Evolutionary conservation across 2,329 filamentous ascomycete species (phyloP).

Genomic region (Coniosporium tulheliwenetii): DNA sequence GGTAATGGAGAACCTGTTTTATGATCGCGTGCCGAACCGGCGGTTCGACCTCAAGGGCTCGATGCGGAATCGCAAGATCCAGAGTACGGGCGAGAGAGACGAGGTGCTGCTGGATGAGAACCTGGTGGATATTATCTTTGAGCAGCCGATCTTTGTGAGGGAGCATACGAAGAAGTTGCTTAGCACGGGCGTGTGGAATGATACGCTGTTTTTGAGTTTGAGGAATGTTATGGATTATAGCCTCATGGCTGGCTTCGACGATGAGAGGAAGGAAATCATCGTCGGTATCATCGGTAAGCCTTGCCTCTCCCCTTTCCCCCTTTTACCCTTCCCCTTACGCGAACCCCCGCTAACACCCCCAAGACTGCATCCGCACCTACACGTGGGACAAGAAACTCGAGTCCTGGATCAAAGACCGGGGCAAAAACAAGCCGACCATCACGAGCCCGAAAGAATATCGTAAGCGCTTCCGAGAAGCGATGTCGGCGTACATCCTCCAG

Average conservation of each 20-base stretch:
- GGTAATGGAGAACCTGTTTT: constrained; percentile 96
- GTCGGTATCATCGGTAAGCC: constrained; percentile 69
- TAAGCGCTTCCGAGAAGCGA: constrained; percentile 85
- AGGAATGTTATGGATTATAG: constrained; percentile 99
- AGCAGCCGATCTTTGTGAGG: constrained; percentile 84
- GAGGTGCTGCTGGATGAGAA: constrained; percentile 96
- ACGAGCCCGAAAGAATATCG: constrained; percentile 98
- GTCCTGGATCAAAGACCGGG: constrained; percentile 97
- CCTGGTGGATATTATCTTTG: constrained; percentile 98
- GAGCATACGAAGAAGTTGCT: constrained; percentile 94
- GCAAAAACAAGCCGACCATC: constrained; percentile 77
- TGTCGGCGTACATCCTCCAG: constrained; percentile 76
- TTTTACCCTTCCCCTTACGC: neutral
- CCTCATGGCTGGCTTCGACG: constrained; percentile 95
- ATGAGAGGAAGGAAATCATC: constrained; percentile 74
- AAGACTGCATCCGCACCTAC: constrained; percentile 90
- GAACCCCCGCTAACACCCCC: constrained; percentile 1
- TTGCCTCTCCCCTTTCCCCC: neutral
- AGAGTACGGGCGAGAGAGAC: constrained; percentile 87
- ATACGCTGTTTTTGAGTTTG: constrained; percentile 83
- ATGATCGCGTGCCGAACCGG: constrained; percentile 76
- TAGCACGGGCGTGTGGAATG: constrained; percentile 87
- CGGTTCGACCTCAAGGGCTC: constrained; percentile 84
- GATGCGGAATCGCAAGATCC: constrained; percentile 96
- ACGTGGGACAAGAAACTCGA: constrained; percentile 99